Evolutionary conservation across 2,329 filamentous ascomycete species (phyloP).

Genomic region (Teratosphaeria destructans): DNA sequence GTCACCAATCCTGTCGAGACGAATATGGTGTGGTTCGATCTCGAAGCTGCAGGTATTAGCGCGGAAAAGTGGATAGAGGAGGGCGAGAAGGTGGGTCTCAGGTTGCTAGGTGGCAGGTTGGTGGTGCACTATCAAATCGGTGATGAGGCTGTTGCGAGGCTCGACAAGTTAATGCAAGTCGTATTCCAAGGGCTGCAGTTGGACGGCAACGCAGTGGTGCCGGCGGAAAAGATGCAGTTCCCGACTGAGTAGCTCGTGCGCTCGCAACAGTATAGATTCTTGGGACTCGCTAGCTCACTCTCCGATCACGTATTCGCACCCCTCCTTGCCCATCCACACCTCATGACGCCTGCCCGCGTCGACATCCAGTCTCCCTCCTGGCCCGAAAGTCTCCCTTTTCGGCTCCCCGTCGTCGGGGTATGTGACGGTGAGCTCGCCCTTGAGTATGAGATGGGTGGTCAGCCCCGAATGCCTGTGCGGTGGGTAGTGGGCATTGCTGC

Average conservation of each 20-base stretch:
- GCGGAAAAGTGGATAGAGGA: constrained; percentile 44
- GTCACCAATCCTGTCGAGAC: constrained; percentile 63
- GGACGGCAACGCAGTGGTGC: constrained; percentile 15
- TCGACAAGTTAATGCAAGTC: constrained; percentile 46
- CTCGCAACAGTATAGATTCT: background rate
- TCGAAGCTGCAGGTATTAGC: constrained; percentile 49
- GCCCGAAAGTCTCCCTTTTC: constrained; percentile 46
- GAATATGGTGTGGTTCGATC: constrained; percentile 85
- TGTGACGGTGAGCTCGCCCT: constrained; percentile 42
- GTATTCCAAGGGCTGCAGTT: constrained; percentile 20
- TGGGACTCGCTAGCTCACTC: constrained; percentile 27
- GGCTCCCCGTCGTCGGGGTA: constrained; percentile 49
- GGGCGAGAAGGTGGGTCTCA: constrained; percentile 48
- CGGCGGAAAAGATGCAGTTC: constrained; percentile 10
- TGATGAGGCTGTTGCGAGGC: constrained; percentile 48
- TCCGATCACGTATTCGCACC: constrained; percentile 58
- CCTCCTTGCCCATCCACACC: constrained; percentile 54
- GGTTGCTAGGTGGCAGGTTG: constrained; percentile 46
- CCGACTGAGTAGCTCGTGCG: constrained; percentile 2
- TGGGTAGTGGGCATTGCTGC: constrained; percentile 55
- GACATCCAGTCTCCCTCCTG: constrained; percentile 54
- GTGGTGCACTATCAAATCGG: constrained; percentile 67
- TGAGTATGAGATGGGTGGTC: constrained; percentile 60
- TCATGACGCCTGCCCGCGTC: constrained; percentile 53
- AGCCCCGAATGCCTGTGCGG: constrained; percentile 55